These are phyloP conservation scores for Eucalyptus paniculata DNA, from an alignment of 345 rosid genomes.

Conservation along the genomic window DNA sequence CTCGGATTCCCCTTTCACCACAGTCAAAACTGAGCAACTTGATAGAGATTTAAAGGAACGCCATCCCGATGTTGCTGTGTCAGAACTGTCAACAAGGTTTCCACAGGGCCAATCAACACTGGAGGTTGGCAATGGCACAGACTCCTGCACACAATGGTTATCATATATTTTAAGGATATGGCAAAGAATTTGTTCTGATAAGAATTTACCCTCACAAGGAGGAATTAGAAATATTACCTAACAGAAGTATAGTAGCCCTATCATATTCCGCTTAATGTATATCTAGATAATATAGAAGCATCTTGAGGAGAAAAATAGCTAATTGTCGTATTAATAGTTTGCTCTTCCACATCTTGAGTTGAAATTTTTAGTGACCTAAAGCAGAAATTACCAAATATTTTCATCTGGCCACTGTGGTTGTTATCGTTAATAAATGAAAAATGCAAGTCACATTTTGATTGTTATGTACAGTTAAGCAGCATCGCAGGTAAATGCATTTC, in stretches of 20 bases:
- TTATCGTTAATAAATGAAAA: background rate
- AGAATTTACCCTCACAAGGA: background rate
- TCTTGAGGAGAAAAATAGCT: background rate
- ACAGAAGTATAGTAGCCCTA: background rate
- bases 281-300: background rate
- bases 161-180: background rate
- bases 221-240: background rate
- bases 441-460: background rate
- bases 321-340: background rate
- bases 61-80: background rate
- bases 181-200: background rate
- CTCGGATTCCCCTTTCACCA: conserved; percentile 12
- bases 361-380: background rate
- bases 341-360: background rate
- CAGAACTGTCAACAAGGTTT: background rate
- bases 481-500: background rate
- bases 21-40: background rate
- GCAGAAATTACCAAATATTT: background rate
- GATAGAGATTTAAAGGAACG: background rate
- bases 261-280: background rate
- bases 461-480: background rate
- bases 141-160: background rate
- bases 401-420: background rate
- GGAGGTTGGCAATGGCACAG: background rate
- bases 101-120: conserved; percentile 5